Conservation (phyloP, 495 filamentous ascomycete genomes). For the Trichoderma reesei region DNA sequence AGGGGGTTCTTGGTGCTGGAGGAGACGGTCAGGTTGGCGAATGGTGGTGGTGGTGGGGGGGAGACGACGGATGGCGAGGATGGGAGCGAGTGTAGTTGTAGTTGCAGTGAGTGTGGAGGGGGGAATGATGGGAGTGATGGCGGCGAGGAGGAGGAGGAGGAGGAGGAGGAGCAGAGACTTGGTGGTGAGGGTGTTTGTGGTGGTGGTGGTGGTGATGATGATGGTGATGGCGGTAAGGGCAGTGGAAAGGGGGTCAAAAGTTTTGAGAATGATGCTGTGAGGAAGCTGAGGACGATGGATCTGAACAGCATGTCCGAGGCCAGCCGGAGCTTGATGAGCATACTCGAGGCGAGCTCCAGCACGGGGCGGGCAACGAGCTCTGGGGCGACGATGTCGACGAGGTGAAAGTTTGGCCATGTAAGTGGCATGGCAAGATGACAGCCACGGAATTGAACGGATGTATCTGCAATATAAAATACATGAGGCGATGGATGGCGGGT, state of each 20-base stretch:
- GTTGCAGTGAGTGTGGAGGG: conserved; percentile 25
- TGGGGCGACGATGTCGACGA: conserved; percentile 7
- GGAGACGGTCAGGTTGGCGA: conserved; percentile 67
- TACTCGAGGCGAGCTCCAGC: conserved; percentile 5
- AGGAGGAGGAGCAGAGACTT: background rate
- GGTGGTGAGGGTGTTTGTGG: background rate
- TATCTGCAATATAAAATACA: too few species aligned
- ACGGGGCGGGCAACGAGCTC: conserved; percentile 11
- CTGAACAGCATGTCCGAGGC: conserved; percentile 10
- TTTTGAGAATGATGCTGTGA: background rate
- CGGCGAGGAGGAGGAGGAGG: conserved; percentile 2
- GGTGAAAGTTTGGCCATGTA: background rate
- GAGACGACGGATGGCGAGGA: conserved; percentile 24
- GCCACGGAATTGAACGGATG: too few species aligned
- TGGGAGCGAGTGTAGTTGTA: conserved; percentile 24
- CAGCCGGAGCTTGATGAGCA: conserved; percentile 9
- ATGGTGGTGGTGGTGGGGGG: conserved; percentile 23
- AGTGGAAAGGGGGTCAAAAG: background rate
- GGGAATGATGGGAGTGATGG: conserved; percentile 8
- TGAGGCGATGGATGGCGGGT: too few species aligned
- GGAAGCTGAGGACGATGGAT: conserved; percentile 1
- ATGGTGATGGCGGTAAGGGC: background rate
- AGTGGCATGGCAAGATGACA: background rate
- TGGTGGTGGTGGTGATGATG: background rate
- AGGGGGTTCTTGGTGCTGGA: conserved; percentile 79